Evolutionary conservation across 2,329 filamentous ascomycete genomes (phyloP), one percentile per base, ranked within the genome.

Genomic region (Juglanconis sp.): DNA sequence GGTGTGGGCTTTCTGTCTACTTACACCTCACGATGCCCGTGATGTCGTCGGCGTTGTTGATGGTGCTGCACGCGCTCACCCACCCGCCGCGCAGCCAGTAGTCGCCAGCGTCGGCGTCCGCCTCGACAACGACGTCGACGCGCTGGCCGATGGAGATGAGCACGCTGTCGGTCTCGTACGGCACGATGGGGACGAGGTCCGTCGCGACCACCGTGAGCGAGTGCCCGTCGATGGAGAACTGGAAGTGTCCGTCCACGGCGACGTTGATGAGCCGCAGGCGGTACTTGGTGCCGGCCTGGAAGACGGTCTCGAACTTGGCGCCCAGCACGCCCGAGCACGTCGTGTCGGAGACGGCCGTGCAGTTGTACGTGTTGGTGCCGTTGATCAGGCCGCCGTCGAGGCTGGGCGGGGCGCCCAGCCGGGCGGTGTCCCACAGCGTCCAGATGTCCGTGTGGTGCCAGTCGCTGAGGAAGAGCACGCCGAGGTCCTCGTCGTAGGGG

Each of bases 171-270:
- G 83, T 79, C 0, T 71, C 71, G 62, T 81, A 88, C 0, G 85
- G 85, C 31, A 75, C 66, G 31, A 88, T 76, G 2, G 85, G 82
- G 0, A 87, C 81, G 4, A 87, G 71, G 61, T 87, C 86, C n/a
- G 71, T 74, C 0, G 79, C 76, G 44, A 88, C 84, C 40, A 88
- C 83, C 0, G 75, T 81, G 65, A 88, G 69, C 0, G 68, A 77
- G 68, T 88, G 86, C 54, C 81, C 78, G 68, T 85, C 82, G 60
- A 85, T 82, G 38, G 73, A 75, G 65, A 84, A 84, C 62, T 77
- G 76, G 68, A 76, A 78, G 63, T 74, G 72, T 0, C 72, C 75
- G 42, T 80, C 77, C 17, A 77, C 68, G 35, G 76, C 77, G 1
- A 69, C 73, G 65, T 83, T 83, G 59, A 84, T 72, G 4, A 84